Evolutionary conservation across 306 rosid species (phyloP), one percentile per base, ranked within the genome.

Genomic region (Hippophae rhamnoides): DNA sequence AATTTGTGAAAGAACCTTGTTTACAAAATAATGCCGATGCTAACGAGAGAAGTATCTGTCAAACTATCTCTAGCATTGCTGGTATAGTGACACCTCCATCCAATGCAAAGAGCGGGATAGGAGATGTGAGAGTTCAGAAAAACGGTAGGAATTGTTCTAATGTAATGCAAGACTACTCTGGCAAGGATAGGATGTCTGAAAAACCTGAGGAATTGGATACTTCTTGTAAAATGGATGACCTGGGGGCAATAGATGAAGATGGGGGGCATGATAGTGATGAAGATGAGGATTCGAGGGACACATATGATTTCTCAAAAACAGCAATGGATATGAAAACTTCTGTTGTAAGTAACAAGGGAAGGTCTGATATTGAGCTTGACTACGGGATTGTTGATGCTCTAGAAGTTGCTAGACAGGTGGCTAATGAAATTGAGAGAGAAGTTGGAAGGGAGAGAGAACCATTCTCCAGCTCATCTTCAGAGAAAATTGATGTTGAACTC

Each of bases 371-470:
- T 18, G 87, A 78, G 44, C 79, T 66, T 13, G 87, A 81, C 49
- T 69, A 69, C 58, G 81, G 81, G 47, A 73, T 78, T 13, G 80
- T 68, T 56, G 87, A 82, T 61, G 79, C 87, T 56, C 54, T 82
- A 62, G 79, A 78, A 66, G 79, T 82, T 61, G 87, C 87, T 60
- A 69, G 87, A 51, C 81, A 60, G 56, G 87, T 82, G 56, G 87
- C 87, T 64, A 71, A 78, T 67, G 82, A 81, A 79, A 86, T 86
- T 49, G 89, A 84, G 73, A 75, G 90, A 67, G 99, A 92, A 79
- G 78, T 85, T 45, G 81, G 60, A 49, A 79, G 74, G 43, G 38
- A 43, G 61, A 71, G 75, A 56, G 81, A 74, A 58, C 81, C 74
- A 43, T 54, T 66, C 64, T 52, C 76, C 74, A 78, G 89, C 72